Evolutionary conservation across 148 eudicot genomes (phyloP).

Genomic region (Camellia granthamiana): DNA sequence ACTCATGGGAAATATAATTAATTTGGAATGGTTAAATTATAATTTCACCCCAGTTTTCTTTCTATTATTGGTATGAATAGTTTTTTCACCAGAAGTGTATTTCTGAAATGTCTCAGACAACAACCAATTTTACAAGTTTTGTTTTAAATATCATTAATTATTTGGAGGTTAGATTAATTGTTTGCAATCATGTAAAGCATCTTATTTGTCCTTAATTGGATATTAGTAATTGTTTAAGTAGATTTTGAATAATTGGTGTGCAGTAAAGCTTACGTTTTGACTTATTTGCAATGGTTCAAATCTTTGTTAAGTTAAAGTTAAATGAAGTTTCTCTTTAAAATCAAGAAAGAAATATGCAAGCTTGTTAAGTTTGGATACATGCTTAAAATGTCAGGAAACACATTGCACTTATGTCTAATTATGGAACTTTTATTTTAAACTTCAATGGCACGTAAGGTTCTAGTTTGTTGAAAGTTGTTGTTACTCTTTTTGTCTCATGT

Average conservation of each 20-base stretch:
- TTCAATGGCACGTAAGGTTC: neutral
- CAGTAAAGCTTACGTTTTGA: neutral
- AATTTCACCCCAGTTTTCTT: neutral
- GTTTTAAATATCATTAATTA: neutral
- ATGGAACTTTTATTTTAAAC: neutral
- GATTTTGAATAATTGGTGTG: neutral
- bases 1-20: too few relatives aligned
- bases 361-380: neutral
- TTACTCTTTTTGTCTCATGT: neutral
- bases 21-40: neutral
- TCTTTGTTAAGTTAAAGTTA: neutral
- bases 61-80: neutral
- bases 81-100: neutral
- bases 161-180: neutral
- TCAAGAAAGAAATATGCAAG: neutral
- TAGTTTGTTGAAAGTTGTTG: neutral
- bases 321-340: neutral
- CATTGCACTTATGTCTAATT: neutral
- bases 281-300: neutral
- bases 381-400: neutral
- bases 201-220: neutral
- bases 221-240: neutral
- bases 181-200: neutral
- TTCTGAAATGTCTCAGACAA: neutral
- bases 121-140: too few relatives aligned